Percentiles rank a stretch among this genome's conserved stretches.
Conservation (phyloP, 805 yeast genomes). For the Kazachstania kunashirensis region DNA sequence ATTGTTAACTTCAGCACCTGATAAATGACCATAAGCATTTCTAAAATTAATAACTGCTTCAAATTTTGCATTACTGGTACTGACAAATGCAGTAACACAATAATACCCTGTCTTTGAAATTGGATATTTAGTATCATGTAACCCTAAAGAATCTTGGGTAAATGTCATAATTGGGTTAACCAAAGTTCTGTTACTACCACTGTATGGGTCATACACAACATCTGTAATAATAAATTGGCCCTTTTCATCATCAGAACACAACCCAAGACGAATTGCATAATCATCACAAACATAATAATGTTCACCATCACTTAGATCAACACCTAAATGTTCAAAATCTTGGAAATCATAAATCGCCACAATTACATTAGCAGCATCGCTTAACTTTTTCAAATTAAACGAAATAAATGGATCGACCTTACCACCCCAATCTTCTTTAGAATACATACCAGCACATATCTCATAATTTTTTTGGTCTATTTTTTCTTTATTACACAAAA, state of each 20-base stretch:
- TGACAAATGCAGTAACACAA: conserved; percentile 68
- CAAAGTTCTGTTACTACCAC: conserved; percentile 45
- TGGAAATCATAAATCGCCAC: conserved; percentile 76
- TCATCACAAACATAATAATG: conserved; percentile 68
- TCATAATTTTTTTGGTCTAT: conserved; percentile 48
- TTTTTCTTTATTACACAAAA: conserved; percentile 34
- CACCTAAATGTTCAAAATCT: conserved; percentile 65
- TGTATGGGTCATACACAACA: conserved; percentile 33
- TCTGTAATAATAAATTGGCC: conserved; percentile 55
- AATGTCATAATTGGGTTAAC: conserved; percentile 47
- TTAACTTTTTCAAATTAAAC: conserved; percentile 33
- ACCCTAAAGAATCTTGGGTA: conserved; percentile 46
- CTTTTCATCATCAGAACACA: conserved; percentile 46
- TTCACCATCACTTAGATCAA: conserved; percentile 33
- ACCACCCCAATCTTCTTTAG: conserved; percentile 83
- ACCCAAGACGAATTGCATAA: conserved; percentile 42
- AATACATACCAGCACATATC: conserved; percentile 84
- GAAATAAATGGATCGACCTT: conserved; percentile 51
- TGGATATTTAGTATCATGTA: conserved; percentile 50
- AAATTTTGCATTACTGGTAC: conserved; percentile 37
- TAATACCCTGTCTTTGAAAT: conserved; percentile 79
- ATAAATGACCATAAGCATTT: conserved; percentile 82
- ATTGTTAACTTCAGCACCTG: conserved; percentile 87
- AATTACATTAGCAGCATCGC: conserved; percentile 40
- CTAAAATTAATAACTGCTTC: conserved; percentile 69